phyloP scores from a whole-genome alignment of 768 basidiomycete species.

The Pleurotus ostreatus region DNA sequence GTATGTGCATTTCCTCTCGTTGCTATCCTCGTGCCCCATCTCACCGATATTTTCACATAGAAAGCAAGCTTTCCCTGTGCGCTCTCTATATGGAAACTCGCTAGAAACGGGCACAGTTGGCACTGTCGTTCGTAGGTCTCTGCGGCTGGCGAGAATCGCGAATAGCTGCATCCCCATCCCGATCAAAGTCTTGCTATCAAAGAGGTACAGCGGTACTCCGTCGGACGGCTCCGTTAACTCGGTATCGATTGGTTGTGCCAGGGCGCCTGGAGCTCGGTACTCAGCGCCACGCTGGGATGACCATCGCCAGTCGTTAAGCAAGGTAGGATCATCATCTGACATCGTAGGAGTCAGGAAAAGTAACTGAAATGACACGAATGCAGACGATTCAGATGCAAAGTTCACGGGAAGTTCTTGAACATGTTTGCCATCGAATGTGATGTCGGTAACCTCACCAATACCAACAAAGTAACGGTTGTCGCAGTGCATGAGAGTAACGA shows the following conservation, averaged over 20 bases:
- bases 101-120: conserved; percentile 13
- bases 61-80: conserved; percentile 19
- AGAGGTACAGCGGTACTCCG: conserved; percentile 17
- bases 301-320: conserved; percentile 22
- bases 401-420: conserved; percentile 13
- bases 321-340: not conserved
- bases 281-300: conserved; percentile 2
- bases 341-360: not conserved
- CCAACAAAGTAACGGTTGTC: conserved; percentile 22
- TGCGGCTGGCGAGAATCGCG: conserved; percentile 12
- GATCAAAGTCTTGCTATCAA: conserved; percentile 19
- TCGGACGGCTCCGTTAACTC: conserved; percentile 7
- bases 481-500: conserved; percentile 18
- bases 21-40: not conserved
- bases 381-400: not conserved
- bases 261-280: conserved; percentile 13
- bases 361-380: conserved; percentile 2
- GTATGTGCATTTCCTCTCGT: not conserved
- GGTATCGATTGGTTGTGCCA: conserved; percentile 23
- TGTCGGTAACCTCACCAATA: conserved; percentile 22
- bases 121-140: conserved; percentile 18
- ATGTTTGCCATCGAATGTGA: conserved; percentile 17
- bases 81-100: conserved; percentile 15
- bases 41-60: conserved; percentile 10
- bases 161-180: conserved; percentile 17